A percentile compares a stretch with the other conserved stretches of the same genome.
Evolutionary conservation across 805 yeast species (phyloP).

Genomic region (Wickerhamiella siamensis): DNA sequence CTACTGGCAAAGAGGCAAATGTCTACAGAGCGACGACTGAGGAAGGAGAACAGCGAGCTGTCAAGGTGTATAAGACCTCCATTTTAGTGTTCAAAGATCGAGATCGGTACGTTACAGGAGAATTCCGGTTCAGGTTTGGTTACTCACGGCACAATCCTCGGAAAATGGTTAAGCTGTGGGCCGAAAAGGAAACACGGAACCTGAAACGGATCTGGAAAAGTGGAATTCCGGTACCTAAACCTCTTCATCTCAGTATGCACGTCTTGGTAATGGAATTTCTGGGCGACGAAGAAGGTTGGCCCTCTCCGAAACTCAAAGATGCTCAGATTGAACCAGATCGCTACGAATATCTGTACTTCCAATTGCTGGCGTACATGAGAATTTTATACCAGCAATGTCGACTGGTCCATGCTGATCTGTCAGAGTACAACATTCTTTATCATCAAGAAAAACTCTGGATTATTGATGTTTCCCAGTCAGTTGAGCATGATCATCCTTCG

Average conservation of each 20-base stretch:
- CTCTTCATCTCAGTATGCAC: constrained; percentile 74
- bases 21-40: constrained; percentile 60
- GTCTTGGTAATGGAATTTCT: constrained; percentile 91
- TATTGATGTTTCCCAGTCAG: constrained; percentile 94
- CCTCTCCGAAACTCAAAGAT: constrained; percentile 82
- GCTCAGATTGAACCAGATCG: constrained; percentile 53
- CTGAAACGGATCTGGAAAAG: constrained; percentile 62
- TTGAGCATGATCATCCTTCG: constrained; percentile 97
- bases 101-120: constrained; percentile 92
- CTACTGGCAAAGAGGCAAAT: constrained; percentile 98
- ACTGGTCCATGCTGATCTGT: constrained; percentile 89
- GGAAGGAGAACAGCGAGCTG: constrained; percentile 48
- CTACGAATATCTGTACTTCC: constrained; percentile 52
- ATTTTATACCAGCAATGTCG: constrained; percentile 77
- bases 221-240: constrained; percentile 90
- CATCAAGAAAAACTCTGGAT: constrained; percentile 68
- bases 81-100: constrained; percentile 94
- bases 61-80: constrained; percentile 90
- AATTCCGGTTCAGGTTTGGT: constrained; percentile 79
- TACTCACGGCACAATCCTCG: constrained; percentile 79
- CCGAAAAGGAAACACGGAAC: constrained; percentile 92
- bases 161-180: constrained; percentile 97
- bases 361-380: constrained; percentile 73
- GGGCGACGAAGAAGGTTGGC: constrained; percentile 61
- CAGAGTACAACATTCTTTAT: constrained; percentile 80